Conservation (phyloP, 495 filamentous ascomycete genomes). For the Penicillium canescens region DNA sequence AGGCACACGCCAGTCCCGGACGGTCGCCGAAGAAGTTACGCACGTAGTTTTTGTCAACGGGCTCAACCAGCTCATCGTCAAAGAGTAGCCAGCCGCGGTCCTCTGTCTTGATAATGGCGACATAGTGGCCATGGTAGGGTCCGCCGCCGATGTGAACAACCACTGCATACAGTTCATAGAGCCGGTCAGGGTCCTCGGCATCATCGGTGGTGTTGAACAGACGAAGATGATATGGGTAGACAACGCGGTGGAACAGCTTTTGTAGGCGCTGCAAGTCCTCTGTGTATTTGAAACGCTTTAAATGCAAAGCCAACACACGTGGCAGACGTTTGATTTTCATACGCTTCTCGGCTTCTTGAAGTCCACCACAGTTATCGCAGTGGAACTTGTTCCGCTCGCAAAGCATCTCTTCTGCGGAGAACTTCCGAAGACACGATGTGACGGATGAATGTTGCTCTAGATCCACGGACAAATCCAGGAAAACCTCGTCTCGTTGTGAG, state of each 20-base stretch:
- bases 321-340: slow-evolving; percentile 99
- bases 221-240: slow-evolving; percentile 94
- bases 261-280: slow-evolving; percentile 91
- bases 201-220: slow-evolving; percentile 99
- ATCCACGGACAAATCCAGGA: slow-evolving; percentile 94
- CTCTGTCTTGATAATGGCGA: slow-evolving; percentile 95
- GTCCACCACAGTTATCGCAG: slow-evolving; percentile 92
- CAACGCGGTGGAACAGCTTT: slow-evolving; percentile 95
- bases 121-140: slow-evolving; percentile 96
- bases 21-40: slow-evolving; percentile 96
- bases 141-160: slow-evolving; percentile 99
- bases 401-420: slow-evolving; percentile 98
- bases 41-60: slow-evolving; percentile 96
- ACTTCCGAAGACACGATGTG: slow-evolving; percentile 90
- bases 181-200: slow-evolving; percentile 87
- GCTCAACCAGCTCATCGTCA: slow-evolving; percentile 97
- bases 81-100: slow-evolving; percentile 95
- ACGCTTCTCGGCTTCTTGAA: slow-evolving; percentile 97
- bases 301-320: slow-evolving; percentile 84
- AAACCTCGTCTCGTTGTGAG: slow-evolving; percentile 92
- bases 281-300: slow-evolving; percentile 98
- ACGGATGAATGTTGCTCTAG: slow-evolving; percentile 95
- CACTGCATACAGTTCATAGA: slow-evolving; percentile 97
- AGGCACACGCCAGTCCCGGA: slow-evolving; percentile 88
- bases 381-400: slow-evolving; percentile 99